phyloP scores from a whole-genome alignment of 2,329 filamentous ascomycete genomes.

The Daldinia eschscholtzii region DNA sequence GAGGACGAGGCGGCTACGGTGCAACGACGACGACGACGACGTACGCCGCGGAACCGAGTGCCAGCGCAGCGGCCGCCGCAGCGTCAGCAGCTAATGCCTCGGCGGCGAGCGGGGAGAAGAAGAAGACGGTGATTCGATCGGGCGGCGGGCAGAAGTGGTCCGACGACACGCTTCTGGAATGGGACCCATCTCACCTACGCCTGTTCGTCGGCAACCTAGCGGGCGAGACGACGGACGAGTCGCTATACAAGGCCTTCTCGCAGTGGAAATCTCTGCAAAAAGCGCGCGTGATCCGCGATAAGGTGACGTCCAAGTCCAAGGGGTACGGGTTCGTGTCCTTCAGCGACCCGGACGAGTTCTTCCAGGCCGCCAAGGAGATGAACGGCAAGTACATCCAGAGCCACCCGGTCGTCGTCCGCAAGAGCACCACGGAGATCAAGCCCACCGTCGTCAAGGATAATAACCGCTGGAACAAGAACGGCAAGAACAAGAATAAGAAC shows the following conservation, averaged over 20 bases:
- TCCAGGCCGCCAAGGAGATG: constrained; percentile 97
- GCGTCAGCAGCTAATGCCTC: constrained; percentile 54
- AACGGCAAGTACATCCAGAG: constrained; percentile 99
- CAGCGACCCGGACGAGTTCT: constrained; percentile 94
- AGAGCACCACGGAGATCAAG: constrained; percentile 92
- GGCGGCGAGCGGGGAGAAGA: constrained; percentile 68
- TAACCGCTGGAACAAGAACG: constrained; percentile 48
- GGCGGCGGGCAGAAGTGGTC: constrained; percentile 95
- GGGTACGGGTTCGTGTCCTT: constrained; percentile 98
- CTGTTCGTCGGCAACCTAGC: constrained; percentile 97
- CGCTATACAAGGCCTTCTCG: constrained; percentile 91
- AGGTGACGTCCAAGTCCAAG: constrained; percentile 94
- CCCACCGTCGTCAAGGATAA: constrained; percentile 74
- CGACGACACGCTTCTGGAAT: constrained; percentile 89
- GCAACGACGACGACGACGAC: constrained; percentile 53
- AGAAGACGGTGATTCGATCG: constrained; percentile 88
- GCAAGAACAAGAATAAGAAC: constrained; percentile 52
- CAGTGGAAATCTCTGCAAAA: constrained; percentile 91
- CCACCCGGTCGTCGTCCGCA: constrained; percentile 88
- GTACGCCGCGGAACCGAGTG: constrained; percentile 57
- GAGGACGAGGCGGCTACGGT: constrained; percentile 44
- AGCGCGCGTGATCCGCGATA: constrained; percentile 93
- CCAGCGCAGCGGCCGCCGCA: constrained; percentile 51
- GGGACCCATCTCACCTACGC: constrained; percentile 94
- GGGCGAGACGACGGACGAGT: constrained; percentile 97